Evolutionary conservation across 169 alveolate genomes (phyloP), one percentile per base, ranked within the genome.

Genomic region (Perkinsus olseni): DNA sequence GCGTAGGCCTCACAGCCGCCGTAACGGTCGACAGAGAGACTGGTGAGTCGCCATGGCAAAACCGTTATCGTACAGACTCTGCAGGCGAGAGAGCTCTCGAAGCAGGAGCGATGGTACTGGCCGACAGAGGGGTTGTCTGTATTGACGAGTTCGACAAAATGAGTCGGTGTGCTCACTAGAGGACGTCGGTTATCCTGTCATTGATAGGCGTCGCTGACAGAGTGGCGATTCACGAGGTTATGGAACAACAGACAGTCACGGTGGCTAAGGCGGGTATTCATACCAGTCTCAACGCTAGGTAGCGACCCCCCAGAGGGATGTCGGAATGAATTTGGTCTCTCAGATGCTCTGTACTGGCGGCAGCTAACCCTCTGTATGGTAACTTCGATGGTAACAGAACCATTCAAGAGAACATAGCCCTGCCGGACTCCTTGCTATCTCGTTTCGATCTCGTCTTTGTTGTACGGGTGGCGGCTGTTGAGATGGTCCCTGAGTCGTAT

Each of bases 41-140:
- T 0, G 95, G 94, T 74, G 40, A 48, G 28, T 8, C 24, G 91
- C 91, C 37, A 36, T 31, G 93, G 38, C 28, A 94, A 40, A 17
- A 28, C 36, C 31, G 34, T 34, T 20, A 20, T 20, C 91, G 6
- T 0, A 28, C 34, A 51, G 45, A 36, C 0, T 50, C 0, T 92
- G 24, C 98, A 10, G 99, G 99, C 8, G 99, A 99, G 91, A 95
- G 99, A 62, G 97, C 97, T 90, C 98, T 99, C 36, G 99, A 99
- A 95, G 99, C 99, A 31, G 99, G 99, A 36, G 99, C 99, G 36
- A 99, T 99, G 99, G 99, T 99, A 31, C 96, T 99, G 95, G 99
- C 99, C 8, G 99, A 99, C 95, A 95, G 99, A 93, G 99, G 99
- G 39, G 95, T 99, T 45, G 99, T 99, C 6, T 98, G 99, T 95